These are phyloP conservation scores for Eucalyptus pumila DNA, from an alignment of 345 rosid species.

Conservation along the genomic window DNA sequence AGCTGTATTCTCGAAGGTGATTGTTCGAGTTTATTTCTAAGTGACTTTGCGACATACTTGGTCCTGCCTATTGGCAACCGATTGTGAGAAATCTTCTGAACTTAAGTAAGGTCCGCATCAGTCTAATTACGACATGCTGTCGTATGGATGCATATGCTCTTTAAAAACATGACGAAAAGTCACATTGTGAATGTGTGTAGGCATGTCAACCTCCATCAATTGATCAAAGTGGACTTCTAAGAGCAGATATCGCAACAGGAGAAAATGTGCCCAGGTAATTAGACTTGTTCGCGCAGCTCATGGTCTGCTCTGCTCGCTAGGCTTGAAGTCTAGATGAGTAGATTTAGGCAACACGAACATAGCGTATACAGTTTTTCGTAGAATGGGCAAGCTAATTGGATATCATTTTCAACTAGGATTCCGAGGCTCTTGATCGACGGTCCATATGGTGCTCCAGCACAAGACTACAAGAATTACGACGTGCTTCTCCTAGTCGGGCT, in stretches of 20 bases:
- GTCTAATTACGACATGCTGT: background rate
- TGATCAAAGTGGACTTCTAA: slow-evolving; percentile 45
- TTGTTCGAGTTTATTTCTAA: background rate
- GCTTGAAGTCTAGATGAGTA: background rate
- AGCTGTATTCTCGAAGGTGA: slow-evolving; percentile 41
- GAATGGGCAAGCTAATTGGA: background rate
- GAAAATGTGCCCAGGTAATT: slow-evolving; percentile 32
- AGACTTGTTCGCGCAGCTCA: background rate
- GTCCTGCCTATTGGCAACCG: background rate
- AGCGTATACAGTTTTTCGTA: background rate
- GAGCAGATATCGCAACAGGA: slow-evolving; percentile 33
- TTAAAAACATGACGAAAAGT: background rate
- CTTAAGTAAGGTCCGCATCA: background rate
- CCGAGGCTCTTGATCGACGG: slow-evolving; percentile 70
- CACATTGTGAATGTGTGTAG: background rate
- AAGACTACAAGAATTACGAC: slow-evolving; percentile 69
- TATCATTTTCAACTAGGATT: slow-evolving; percentile 13
- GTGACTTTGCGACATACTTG: background rate
- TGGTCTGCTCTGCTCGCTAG: background rate
- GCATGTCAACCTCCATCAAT: slow-evolving; percentile 48
- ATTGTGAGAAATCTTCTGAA: background rate
- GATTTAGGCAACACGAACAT: background rate
- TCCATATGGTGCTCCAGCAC: slow-evolving; percentile 81
- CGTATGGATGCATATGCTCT: background rate
- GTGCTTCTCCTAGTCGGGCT: slow-evolving; percentile 69